Conservation (phyloP, 345 rosid genomes). For the Anacardium occidentale region DNA sequence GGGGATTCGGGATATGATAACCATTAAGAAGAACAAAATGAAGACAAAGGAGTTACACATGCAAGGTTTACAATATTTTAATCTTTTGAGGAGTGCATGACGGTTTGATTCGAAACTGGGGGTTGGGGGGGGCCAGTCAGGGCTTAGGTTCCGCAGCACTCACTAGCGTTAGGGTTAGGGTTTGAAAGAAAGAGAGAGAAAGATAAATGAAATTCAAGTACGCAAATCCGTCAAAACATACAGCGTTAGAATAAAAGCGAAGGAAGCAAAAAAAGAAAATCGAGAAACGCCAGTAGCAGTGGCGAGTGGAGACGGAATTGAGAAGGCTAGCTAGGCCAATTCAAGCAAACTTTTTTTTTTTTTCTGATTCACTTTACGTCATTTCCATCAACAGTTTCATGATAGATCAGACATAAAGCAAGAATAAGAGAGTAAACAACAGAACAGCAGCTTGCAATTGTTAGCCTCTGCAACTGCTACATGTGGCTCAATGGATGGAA, state of each 20-base stretch:
- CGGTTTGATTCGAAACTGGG: too few species aligned
- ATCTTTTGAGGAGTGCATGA: too few species aligned
- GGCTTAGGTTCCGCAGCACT: too few species aligned
- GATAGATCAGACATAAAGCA: slow-evolving; percentile 17
- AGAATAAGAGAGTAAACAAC: too few species aligned
- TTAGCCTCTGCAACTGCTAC: not conserved
- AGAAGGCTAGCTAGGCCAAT: slow-evolving; percentile 7
- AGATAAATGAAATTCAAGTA: not conserved
- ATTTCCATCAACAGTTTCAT: slow-evolving; percentile 33
- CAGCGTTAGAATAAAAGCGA: slow-evolving; percentile 13
- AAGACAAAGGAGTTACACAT: not conserved
- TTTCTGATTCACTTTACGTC: slow-evolving; percentile 33
- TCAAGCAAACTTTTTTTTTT: not conserved
- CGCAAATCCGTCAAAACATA: slow-evolving; percentile 27
- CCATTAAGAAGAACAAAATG: not conserved
- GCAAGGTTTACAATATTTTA: too few species aligned
- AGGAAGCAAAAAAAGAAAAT: not conserved
- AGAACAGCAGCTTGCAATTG: not conserved
- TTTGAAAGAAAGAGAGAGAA: not conserved
- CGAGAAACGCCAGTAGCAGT: too few species aligned
- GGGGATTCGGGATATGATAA: not conserved
- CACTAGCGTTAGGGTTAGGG: slow-evolving; percentile 17
- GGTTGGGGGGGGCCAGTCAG: too few species aligned
- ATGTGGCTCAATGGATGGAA: slow-evolving; percentile 8
- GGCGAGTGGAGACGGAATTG: not conserved